Conservation (phyloP, 345 rosid genomes). For the Eucalyptus melliodora region DNA sequence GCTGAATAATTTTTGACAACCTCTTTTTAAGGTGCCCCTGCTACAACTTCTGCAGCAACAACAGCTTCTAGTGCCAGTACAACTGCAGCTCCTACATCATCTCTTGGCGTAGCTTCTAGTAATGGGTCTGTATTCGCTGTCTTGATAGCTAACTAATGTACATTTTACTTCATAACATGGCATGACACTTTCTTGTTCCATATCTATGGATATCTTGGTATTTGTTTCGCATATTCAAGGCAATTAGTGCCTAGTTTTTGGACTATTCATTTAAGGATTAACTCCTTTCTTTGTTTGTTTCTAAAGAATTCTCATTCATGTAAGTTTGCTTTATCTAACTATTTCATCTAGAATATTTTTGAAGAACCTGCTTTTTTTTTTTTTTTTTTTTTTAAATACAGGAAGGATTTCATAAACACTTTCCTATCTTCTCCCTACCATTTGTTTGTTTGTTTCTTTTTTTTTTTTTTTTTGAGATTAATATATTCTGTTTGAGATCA, state of each 20-base stretch:
- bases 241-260: not conserved
- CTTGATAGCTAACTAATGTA: not conserved
- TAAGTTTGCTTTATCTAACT: not conserved
- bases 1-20: not conserved
- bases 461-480: not conserved
- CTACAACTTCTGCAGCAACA: conserved; percentile 37
- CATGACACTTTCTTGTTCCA: not conserved
- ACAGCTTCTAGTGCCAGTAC: conserved; percentile 25
- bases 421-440: not conserved
- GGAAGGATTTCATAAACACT: not conserved
- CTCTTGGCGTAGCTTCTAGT: conserved; percentile 53
- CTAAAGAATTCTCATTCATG: not conserved
- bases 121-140: conserved; percentile 48
- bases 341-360: not conserved
- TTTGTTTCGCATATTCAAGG: not conserved
- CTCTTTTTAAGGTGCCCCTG: conserved; percentile 29
- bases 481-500: not conserved
- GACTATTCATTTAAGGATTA: not conserved
- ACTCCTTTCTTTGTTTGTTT: not conserved
- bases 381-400: not conserved
- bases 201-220: not conserved
- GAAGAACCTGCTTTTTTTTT: not conserved
- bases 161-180: not conserved
- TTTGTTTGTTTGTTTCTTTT: not conserved
- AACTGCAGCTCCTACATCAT: conserved; percentile 30